Percentiles rank a stretch among this genome's conserved stretches.
Conservation (phyloP, 495 filamentous ascomycete species). For the Penicillium desertorum region DNA sequence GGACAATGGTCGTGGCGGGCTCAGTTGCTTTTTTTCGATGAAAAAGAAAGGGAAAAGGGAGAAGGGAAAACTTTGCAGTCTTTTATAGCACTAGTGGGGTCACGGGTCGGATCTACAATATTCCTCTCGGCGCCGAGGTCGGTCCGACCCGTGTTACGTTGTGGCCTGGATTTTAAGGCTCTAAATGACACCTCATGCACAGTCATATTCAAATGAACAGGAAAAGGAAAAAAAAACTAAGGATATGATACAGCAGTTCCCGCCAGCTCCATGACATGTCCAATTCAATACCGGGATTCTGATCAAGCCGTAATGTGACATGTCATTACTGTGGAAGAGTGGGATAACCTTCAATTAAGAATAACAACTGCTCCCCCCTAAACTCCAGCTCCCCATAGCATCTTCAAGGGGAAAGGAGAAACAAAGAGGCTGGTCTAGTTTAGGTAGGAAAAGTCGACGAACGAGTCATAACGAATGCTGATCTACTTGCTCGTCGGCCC, state of each 20-base stretch:
- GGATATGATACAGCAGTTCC: background rate
- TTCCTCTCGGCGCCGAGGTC: conserved; percentile 14
- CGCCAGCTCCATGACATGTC: background rate
- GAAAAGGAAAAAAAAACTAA: background rate
- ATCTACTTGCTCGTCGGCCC: background rate
- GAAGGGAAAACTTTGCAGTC: conserved; percentile 21
- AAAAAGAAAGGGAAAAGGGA: conserved; percentile 45
- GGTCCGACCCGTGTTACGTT: background rate
- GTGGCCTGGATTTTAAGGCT: background rate
- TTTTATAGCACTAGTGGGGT: conserved; percentile 32
- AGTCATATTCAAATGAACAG: background rate
- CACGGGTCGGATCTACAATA: conserved; percentile 32
- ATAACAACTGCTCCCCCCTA: background rate
- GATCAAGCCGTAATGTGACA: background rate
- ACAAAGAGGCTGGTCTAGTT: no score
- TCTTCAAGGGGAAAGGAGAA: background rate
- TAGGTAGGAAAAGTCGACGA: background rate
- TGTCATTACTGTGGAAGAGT: background rate
- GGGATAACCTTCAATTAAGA: background rate
- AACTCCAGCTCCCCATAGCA: background rate
- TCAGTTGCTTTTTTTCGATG: conserved; percentile 60
- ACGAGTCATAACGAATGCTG: background rate
- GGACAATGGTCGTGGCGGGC: conserved; percentile 65
- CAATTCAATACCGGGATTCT: background rate
- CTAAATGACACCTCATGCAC: background rate